phyloP scores from a whole-genome alignment of 2,329 filamentous ascomycete species.

The Aspergillus niger region DNA sequence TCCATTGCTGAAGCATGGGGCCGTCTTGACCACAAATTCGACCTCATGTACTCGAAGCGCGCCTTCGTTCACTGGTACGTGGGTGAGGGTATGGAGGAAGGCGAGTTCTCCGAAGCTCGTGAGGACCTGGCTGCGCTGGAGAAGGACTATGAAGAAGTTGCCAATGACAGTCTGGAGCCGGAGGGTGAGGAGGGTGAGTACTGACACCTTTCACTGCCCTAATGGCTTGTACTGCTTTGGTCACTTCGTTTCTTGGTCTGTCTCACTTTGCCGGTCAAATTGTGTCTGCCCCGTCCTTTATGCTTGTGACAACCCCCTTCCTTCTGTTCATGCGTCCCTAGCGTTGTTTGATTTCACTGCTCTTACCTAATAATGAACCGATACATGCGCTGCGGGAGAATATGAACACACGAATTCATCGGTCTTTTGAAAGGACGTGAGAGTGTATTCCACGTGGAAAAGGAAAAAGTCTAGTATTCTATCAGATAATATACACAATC shows the following conservation, averaged over 20 bases:
- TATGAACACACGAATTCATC: constrained; percentile 14
- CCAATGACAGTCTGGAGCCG: constrained; percentile 66
- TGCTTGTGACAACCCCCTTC: constrained; percentile 29
- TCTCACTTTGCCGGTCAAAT: constrained; percentile 12
- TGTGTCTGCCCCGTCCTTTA: constrained; percentile 16
- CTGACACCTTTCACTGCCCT: constrained; percentile 6
- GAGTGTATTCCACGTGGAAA: not conserved
- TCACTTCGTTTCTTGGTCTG: constrained; percentile 22
- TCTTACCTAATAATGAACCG: constrained; percentile 11
- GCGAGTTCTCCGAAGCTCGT: constrained; percentile 83
- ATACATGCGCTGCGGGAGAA: constrained; percentile 7
- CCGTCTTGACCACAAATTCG: constrained; percentile 67
- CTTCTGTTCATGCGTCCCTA: constrained; percentile 24
- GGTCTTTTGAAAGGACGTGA: not conserved
- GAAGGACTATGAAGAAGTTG: constrained; percentile 86
- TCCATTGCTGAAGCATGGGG: constrained; percentile 68
- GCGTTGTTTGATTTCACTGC: constrained; percentile 17
- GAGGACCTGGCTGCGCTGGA: constrained; percentile 83
- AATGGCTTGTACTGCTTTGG: constrained; percentile 8
- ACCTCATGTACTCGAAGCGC: constrained; percentile 70
- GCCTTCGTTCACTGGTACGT: constrained; percentile 76
- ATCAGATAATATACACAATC: constrained; percentile 8
- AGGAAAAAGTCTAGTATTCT: constrained; percentile 1
- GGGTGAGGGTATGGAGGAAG: constrained; percentile 89
- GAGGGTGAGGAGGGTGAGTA: constrained; percentile 57